Conservation (phyloP, 139 green algal genomes). For the Gonium pectorale region DNA sequence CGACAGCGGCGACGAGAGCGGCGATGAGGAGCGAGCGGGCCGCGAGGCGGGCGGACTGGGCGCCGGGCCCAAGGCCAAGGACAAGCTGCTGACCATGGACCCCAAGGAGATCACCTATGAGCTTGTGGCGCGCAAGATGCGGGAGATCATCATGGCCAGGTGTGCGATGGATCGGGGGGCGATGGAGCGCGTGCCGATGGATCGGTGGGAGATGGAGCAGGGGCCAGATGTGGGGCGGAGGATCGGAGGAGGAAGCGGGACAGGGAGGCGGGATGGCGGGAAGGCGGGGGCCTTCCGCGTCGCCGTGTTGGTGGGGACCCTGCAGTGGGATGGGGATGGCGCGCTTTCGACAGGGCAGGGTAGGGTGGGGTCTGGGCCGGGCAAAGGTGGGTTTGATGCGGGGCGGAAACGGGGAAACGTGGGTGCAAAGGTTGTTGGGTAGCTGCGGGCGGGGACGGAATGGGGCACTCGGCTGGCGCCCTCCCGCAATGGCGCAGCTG, state of each 20-base stretch:
- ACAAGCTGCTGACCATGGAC: conserved; percentile 91
- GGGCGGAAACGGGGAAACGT: too few species aligned
- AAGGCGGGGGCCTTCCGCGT: too few species aligned
- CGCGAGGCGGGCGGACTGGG: too few species aligned
- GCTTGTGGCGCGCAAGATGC: conserved; percentile 95
- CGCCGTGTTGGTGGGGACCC: too few species aligned
- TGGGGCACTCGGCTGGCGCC: too few species aligned
- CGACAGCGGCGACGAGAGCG: conserved; percentile 58
- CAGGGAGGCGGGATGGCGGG: not conserved
- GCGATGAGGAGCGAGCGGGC: conserved; percentile 55
- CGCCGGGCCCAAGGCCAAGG: conserved; percentile 81
- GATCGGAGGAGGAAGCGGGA: not conserved
- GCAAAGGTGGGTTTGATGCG: too few species aligned
- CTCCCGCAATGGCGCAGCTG: too few species aligned
- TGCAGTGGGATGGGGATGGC: too few species aligned
- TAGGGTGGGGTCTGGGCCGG: too few species aligned
- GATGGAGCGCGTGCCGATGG: not conserved
- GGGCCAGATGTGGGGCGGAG: not conserved
- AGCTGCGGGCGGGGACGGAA: too few species aligned
- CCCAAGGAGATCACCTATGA: conserved; percentile 94
- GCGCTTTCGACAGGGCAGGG: too few species aligned
- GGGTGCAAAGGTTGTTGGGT: too few species aligned
- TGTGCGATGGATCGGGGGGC: conserved; percentile 63
- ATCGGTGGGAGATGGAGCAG: not conserved
- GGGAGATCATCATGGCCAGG: conserved; percentile 90